A percentile compares a stretch with the other conserved stretches of the same genome.
phyloP scores from a whole-genome alignment of 805 yeast species.

The Komagataella kurtzmanii region DNA sequence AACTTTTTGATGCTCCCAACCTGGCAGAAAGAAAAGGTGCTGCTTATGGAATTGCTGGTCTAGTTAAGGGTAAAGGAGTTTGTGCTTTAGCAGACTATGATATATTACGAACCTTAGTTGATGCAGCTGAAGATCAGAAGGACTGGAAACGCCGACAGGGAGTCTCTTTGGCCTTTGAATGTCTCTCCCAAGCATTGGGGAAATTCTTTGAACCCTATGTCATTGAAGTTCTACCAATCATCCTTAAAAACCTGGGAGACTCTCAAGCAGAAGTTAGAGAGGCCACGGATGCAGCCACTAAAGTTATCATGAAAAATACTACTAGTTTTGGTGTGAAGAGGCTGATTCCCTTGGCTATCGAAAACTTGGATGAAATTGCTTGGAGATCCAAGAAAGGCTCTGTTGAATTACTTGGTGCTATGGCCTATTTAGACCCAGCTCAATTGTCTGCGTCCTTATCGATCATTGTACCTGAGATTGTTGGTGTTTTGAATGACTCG shows the following conservation, averaged over 20 bases:
- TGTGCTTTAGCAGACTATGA: constrained; percentile 63
- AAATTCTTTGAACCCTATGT: constrained; percentile 87
- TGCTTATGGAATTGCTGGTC: constrained; percentile 92
- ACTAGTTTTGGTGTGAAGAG: constrained; percentile 87
- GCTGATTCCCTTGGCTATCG: constrained; percentile 81
- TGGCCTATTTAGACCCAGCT: constrained; percentile 95
- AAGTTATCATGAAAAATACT: constrained; percentile 78
- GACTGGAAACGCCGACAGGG: constrained; percentile 69
- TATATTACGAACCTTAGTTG: constrained; percentile 49
- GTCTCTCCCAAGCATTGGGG: constrained; percentile 66
- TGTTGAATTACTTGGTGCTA: constrained; percentile 88
- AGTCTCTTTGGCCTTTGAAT: constrained; percentile 76
- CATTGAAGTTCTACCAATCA: constrained; percentile 71
- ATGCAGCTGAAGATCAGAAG: constrained; percentile 81
- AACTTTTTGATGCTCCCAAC: constrained; percentile 37
- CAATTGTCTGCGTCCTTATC: constrained; percentile 85
- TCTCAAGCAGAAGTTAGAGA: constrained; percentile 72
- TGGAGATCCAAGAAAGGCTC: constrained; percentile 98
- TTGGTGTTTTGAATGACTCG: constrained; percentile 84
- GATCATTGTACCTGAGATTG: constrained; percentile 90
- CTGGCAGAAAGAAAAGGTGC: constrained; percentile 72
- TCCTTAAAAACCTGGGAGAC: constrained; percentile 79
- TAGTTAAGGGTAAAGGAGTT: constrained; percentile 84
- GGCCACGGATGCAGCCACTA: constrained; percentile 80
- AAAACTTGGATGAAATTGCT: constrained; percentile 73